phyloP scores from a whole-genome alignment of 164 flowering plant species.

The Hamamelis virginiana region DNA sequence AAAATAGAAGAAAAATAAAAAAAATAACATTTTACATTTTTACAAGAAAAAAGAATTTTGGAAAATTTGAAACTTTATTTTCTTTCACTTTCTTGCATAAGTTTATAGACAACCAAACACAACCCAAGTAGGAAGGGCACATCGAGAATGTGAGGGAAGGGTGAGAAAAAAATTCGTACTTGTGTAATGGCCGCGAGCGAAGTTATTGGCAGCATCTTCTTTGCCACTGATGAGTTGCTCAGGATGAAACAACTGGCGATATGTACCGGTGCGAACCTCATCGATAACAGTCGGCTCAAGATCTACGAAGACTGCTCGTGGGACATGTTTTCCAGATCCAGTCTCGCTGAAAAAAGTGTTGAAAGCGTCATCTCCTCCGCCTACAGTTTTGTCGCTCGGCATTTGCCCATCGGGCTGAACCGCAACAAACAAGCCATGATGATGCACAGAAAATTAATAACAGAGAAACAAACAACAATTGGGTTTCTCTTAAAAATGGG shows the following conservation, averaged over 20 bases:
- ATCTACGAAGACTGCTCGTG: not conserved
- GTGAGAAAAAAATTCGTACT: not conserved
- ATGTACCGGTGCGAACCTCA: not conserved
- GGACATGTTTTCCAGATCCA: not conserved
- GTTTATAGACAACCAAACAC: too few species aligned
- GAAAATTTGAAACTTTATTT: too few species aligned
- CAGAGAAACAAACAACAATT: too few species aligned
- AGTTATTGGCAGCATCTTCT: slow-evolving; percentile 22
- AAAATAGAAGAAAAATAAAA: too few species aligned
- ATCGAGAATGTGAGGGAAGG: too few species aligned
- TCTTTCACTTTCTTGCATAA: too few species aligned
- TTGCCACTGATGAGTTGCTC: slow-evolving; percentile 6
- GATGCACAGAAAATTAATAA: too few species aligned
- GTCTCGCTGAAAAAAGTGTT: not conserved
- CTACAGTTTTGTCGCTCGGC: not conserved
- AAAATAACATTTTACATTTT: too few species aligned
- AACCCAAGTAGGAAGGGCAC: too few species aligned
- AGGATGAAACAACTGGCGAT: not conserved
- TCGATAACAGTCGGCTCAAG: not conserved
- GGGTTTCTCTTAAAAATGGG: too few species aligned
- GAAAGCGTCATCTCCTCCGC: not conserved
- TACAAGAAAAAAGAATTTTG: too few species aligned
- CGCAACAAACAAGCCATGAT: not conserved
- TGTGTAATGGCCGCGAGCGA: slow-evolving; percentile 33
- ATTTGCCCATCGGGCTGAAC: not conserved